Evolutionary conservation across 2,329 filamentous ascomycete species (phyloP).

Genomic region (Amauroascus niger): DNA sequence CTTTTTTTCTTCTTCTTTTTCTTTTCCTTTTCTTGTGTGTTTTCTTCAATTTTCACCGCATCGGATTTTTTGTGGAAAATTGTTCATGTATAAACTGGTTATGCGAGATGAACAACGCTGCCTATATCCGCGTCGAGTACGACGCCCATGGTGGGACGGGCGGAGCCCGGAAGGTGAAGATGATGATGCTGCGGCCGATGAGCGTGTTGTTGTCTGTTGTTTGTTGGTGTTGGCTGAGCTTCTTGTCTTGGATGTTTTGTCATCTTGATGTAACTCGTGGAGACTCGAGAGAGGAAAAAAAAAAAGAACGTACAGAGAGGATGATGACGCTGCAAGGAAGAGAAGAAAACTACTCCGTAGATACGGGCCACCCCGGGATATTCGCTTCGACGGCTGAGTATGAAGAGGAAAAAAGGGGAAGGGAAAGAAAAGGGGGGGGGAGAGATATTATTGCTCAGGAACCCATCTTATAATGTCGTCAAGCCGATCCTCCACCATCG

Average conservation of each 20-base stretch:
- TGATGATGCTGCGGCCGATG: too few species aligned
- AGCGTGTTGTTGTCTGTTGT: neutral
- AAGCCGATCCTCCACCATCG: too few species aligned
- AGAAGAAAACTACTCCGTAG: neutral
- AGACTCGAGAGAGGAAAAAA: too few species aligned
- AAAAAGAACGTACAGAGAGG: too few species aligned
- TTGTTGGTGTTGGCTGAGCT: neutral
- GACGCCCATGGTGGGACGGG: constrained; percentile 7
- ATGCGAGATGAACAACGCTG: neutral
- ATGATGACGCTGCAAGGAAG: constrained; percentile 11
- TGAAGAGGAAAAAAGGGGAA: neutral
- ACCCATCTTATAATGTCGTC: too few species aligned
- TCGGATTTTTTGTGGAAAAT: neutral
- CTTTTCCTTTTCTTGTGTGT: neutral
- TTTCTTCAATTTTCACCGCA: constrained; percentile 2
- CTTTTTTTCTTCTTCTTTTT: neutral
- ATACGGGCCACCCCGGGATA: neutral
- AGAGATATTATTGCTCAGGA: neutral
- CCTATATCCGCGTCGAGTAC: constrained; percentile 11
- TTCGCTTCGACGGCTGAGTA: neutral
- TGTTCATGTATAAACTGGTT: too few species aligned
- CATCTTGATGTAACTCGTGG: neutral
- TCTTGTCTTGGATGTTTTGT: neutral
- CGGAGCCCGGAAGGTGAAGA: neutral
- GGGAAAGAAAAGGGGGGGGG: neutral